Evolutionary conservation across 768 basidiomycete species (phyloP), one percentile per base, ranked within the genome.

Genomic region (Crucibulum laeve): DNA sequence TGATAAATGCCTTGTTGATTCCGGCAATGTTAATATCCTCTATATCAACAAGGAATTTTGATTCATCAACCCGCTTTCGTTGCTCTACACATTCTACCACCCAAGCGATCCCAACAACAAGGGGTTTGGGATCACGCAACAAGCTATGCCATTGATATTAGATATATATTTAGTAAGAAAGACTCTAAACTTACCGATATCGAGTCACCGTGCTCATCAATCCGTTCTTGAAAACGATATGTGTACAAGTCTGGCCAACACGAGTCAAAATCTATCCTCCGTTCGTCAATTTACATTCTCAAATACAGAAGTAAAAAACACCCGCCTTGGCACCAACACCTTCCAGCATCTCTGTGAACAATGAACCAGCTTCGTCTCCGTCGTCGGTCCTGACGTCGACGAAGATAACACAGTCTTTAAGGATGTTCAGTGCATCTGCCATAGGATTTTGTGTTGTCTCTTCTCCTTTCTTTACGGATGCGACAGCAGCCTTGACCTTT

Each of bases 381-480:
- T 85, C 82, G 42, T 90, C 88, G 0, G 87, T 90, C 45, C 83
- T 80, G 21, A 95, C 88, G 56, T 94, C 92, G 38, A 94, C 91
- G 53, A 89, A 93, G 6, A 91, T 81, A 1, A 76, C 73, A 43
- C 91, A 92, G 10, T 80, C 77, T 43, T 82, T 80, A 46, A 94
- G 66, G 25, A 86, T 71, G 39, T 74, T 76, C 48, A 83, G 55
- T 21, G 64, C 57, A 36, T 63, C 62, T 18, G 50, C 58, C 47
- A 44, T 54, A 37, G 57, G 53, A 38, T 58, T 63, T 25, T 52
- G 49, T 15, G 49, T 39, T 26, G 54, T 49, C 1, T 47, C 45
- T 14, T 17, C 30, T n/a, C n/a, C n/a, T n/a, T n/a, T n/a, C 7
- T 40, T 24, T 2, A n/a, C 42, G 11, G 6, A 18, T 30, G 34